A percentile compares a stretch with the other conserved stretches of the same genome.
Conservation (phyloP, 2,329 filamentous ascomycete species). For the Emmonsiellopsis sp. region DNA sequence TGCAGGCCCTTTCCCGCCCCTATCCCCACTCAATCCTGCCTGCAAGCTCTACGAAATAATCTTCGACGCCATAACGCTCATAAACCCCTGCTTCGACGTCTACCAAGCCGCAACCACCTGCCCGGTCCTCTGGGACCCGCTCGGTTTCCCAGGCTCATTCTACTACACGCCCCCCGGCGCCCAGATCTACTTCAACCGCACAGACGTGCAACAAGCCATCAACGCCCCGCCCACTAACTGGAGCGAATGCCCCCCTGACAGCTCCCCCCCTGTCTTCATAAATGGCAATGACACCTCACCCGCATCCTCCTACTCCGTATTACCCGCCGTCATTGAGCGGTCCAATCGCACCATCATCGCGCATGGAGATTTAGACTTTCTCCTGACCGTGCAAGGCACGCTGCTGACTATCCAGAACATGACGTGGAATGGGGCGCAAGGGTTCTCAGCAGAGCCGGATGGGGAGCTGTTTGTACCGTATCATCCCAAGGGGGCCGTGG, state of each 20-base stretch:
- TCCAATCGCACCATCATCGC: slow-evolving; percentile 65
- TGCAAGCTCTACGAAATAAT: slow-evolving; percentile 54
- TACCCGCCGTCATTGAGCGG: slow-evolving; percentile 63
- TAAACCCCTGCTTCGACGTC: slow-evolving; percentile 72
- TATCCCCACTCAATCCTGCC: slow-evolving; percentile 30
- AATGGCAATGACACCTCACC: slow-evolving; percentile 33
- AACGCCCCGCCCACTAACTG: slow-evolving; percentile 52
- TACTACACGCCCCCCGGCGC: slow-evolving; percentile 55
- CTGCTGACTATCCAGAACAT: slow-evolving; percentile 69
- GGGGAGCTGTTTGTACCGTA: slow-evolving; percentile 62
- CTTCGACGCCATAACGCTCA: slow-evolving; percentile 40
- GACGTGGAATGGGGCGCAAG: slow-evolving; percentile 64
- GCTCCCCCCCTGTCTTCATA: slow-evolving; percentile 32
- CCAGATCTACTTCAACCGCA: slow-evolving; percentile 59
- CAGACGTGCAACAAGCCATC: slow-evolving; percentile 59
- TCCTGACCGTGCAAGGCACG: slow-evolving; percentile 59
- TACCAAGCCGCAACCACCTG: slow-evolving; percentile 67
- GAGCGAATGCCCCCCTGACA: slow-evolving; percentile 43
- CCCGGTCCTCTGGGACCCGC: slow-evolving; percentile 58
- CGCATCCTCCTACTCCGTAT: slow-evolving; percentile 46
- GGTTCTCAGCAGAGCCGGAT: slow-evolving; percentile 53
- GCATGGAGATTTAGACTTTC: slow-evolving; percentile 61
- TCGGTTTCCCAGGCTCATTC: slow-evolving; percentile 58
- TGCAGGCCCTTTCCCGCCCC: slow-evolving; percentile 48
- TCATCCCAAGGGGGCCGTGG: slow-evolving; percentile 38